phyloP scores from a whole-genome alignment of 257 asterid species.

The Solanum ossicruentum region DNA sequence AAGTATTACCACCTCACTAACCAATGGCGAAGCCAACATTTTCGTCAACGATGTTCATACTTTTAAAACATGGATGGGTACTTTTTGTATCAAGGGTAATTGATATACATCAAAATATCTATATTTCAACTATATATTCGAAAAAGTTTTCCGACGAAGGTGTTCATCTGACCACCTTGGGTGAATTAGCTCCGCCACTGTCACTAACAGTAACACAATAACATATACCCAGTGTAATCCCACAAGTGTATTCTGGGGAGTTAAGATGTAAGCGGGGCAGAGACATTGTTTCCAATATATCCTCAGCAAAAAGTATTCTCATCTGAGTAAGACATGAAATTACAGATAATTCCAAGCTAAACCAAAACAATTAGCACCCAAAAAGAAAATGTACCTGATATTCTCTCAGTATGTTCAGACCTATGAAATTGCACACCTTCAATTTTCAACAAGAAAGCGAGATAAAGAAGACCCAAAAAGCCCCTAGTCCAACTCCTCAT shows the following conservation, averaged over 20 bases:
- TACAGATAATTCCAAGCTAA: neutral
- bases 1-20: neutral
- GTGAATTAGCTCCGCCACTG: too few species aligned
- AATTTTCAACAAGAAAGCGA: constrained; percentile 5
- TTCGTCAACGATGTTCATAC: too few species aligned
- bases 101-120: too few species aligned
- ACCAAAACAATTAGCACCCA: neutral
- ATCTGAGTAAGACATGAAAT: neutral
- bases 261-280: neutral
- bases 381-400: constrained; percentile 15
- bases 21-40: too few species aligned
- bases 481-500: constrained; percentile 14
- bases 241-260: neutral
- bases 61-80: too few species aligned
- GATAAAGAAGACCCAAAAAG: constrained; percentile 2
- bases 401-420: constrained; percentile 30
- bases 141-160: too few species aligned
- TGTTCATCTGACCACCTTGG: too few species aligned
- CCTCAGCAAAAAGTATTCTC: neutral
- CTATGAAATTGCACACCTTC: constrained; percentile 26
- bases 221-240: neutral
- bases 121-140: too few species aligned
- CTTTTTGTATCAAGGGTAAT: too few species aligned
- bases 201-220: neutral
- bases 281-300: neutral